These are phyloP conservation scores for Lupinus albus DNA, from an alignment of 306 rosid species.

Conservation along the genomic window DNA sequence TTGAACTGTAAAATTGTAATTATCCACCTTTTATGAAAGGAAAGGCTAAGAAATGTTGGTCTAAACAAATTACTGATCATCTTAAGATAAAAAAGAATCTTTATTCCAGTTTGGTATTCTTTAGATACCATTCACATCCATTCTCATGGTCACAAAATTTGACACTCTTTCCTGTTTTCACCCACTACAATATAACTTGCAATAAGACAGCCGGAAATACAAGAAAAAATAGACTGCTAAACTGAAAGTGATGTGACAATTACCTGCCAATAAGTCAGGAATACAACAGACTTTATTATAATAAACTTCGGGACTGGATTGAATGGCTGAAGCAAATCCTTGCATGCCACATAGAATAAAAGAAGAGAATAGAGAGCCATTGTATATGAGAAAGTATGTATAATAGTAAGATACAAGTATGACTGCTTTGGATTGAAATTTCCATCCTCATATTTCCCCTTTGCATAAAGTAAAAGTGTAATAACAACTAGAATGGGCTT, in stretches of 20 bases:
- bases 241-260: neutral
- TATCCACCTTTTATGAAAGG: neutral
- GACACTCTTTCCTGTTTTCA: conserved; percentile 9
- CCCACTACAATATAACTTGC: neutral
- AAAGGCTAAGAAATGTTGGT: neutral
- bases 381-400: conserved; percentile 84
- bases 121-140: conserved; percentile 25
- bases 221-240: conserved; percentile 13
- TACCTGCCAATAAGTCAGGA: conserved; percentile 99
- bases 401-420: conserved; percentile 90
- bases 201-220: conserved; percentile 19
- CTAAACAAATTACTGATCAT: conserved; percentile 11
- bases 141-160: conserved; percentile 23
- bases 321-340: conserved; percentile 95
- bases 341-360: conserved; percentile 92
- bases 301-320: conserved; percentile 96
- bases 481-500: conserved; percentile 86
- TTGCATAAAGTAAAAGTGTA: conserved; percentile 82
- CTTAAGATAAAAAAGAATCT: conserved; percentile 30
- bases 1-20: neutral
- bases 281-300: conserved; percentile 90
- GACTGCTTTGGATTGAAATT: conserved; percentile 87
- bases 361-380: conserved; percentile 90
- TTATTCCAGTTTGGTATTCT: neutral
- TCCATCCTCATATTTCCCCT: conserved; percentile 88